These are phyloP conservation scores for Claviceps quebecensis DNA, from an alignment of 2,329 filamentous ascomycete species.

Conservation along the genomic window DNA sequence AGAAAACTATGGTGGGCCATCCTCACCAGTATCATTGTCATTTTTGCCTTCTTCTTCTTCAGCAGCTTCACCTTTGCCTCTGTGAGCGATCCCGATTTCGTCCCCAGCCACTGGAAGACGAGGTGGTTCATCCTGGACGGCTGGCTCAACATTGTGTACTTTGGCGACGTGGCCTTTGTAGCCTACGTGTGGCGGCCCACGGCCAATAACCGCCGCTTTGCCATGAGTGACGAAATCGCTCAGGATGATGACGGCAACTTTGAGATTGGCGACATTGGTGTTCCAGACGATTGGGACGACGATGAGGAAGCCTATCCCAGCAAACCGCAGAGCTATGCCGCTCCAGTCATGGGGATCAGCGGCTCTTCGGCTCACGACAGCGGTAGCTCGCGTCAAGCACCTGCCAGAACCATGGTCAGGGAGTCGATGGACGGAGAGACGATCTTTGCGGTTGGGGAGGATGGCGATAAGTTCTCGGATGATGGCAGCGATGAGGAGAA, in stretches of 20 bases:
- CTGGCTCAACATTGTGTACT: conserved; percentile 93
- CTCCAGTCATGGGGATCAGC: conserved; percentile 14
- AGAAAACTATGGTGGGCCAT: conserved; percentile 99
- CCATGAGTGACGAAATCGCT: conserved; percentile 97
- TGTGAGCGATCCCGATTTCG: conserved; percentile 70
- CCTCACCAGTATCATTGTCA: conserved; percentile 78
- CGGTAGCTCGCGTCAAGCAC: conserved; percentile 8
- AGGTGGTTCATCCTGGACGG: conserved; percentile 96
- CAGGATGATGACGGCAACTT: conserved; percentile 95
- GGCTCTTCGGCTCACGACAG: conserved; percentile 11
- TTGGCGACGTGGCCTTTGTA: conserved; percentile 83
- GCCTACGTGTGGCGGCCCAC: conserved; percentile 95
- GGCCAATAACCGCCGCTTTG: conserved; percentile 90
- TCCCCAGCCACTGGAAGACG: conserved; percentile 93
- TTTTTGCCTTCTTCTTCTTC: conserved; percentile 97
- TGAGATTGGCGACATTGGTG: conserved; percentile 84
- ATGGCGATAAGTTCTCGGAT: conserved; percentile 68
- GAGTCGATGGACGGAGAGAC: conserved; percentile 71
- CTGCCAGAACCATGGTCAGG: conserved; percentile 27
- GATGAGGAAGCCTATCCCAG: conserved; percentile 38
- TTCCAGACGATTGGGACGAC: conserved; percentile 49
- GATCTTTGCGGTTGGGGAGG: conserved; percentile 87
- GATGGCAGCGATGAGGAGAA: conserved; percentile 45
- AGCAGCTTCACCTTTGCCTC: conserved; percentile 94
- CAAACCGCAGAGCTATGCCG: conserved; percentile 14